Evolutionary conservation across 176 grass and related monocot species (phyloP).

Genomic region (Poa annua): DNA sequence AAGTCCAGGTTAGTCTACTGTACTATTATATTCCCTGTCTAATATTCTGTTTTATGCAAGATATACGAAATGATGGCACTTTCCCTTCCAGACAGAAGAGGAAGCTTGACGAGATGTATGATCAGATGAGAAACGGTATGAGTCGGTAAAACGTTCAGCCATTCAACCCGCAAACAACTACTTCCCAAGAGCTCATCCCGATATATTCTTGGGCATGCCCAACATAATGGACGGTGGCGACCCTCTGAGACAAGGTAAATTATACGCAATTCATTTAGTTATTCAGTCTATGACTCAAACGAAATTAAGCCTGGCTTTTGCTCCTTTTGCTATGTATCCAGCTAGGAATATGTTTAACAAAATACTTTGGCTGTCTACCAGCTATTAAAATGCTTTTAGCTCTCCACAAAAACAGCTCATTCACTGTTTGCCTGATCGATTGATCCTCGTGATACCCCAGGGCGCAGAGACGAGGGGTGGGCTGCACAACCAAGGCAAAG

Average conservation of each 20-base stretch:
- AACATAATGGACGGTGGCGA: slow-evolving; percentile 50
- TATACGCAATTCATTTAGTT: slow-evolving; percentile 16
- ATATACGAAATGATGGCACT: slow-evolving; percentile 22
- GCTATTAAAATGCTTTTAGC: slow-evolving; percentile 43
- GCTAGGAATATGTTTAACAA: neutral
- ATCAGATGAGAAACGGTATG: slow-evolving; percentile 70
- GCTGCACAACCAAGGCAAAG: slow-evolving; percentile 56
- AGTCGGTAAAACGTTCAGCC: slow-evolving; percentile 44
- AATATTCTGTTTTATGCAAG: slow-evolving; percentile 17
- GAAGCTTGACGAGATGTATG: slow-evolving; percentile 89
- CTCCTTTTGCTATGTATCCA: slow-evolving; percentile 26
- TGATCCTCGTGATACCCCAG: slow-evolving; percentile 88
- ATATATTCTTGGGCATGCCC: slow-evolving; percentile 62
- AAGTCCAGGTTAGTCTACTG: slow-evolving; percentile 71
- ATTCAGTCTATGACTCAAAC: slow-evolving; percentile 9
- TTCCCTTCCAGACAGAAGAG: slow-evolving; percentile 74
- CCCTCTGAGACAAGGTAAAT: slow-evolving; percentile 46
- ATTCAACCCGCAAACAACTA: slow-evolving; percentile 56
- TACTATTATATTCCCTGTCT: neutral
- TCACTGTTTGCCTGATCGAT: slow-evolving; percentile 68
- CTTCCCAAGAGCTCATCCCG: slow-evolving; percentile 61
- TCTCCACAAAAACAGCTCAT: slow-evolving; percentile 80
- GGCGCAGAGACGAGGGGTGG: slow-evolving; percentile 73
- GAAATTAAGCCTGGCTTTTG: neutral
- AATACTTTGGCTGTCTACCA: slow-evolving; percentile 18